phyloP scores from a whole-genome alignment of 164 flowering plant species.

The Cinnamomum micranthum region DNA sequence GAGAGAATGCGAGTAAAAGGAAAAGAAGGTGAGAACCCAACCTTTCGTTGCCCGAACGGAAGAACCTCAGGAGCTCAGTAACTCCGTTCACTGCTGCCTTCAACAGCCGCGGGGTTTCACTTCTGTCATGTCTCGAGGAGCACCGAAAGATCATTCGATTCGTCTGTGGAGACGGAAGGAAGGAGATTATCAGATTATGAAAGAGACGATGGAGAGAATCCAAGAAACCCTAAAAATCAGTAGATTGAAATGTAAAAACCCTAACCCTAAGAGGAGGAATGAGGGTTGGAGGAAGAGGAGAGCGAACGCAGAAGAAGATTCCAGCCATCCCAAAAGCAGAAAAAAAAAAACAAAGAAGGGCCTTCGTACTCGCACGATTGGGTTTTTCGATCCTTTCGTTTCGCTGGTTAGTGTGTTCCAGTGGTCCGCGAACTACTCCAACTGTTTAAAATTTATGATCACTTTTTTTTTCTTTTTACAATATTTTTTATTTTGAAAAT shows the following conservation, averaged over 20 bases:
- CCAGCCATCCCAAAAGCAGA: slow-evolving; percentile 13
- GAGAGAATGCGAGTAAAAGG: background rate
- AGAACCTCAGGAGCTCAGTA: slow-evolving; percentile 63
- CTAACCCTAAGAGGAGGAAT: background rate
- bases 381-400: background rate
- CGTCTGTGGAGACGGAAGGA: slow-evolving; percentile 17
- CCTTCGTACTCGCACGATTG: background rate
- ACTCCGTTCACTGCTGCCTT: slow-evolving; percentile 62
- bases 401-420: background rate
- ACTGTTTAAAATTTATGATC: background rate
- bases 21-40: background rate
- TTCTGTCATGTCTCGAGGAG: slow-evolving; percentile 19
- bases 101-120: slow-evolving; percentile 42
- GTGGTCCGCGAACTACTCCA: background rate
- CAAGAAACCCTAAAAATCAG: background rate
- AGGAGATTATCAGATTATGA: background rate
- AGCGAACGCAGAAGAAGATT: slow-evolving; percentile 11
- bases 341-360: background rate
- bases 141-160: slow-evolving; percentile 22
- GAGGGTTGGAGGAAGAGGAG: background rate
- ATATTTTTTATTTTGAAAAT: too few relatives aligned
- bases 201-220: background rate
- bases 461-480: background rate
- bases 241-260: background rate
- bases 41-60: slow-evolving; percentile 36